Evolutionary conservation across 208 protist species (phyloP), one percentile per base, ranked within the genome.

Genomic region (Acanthamoeba royreba): DNA sequence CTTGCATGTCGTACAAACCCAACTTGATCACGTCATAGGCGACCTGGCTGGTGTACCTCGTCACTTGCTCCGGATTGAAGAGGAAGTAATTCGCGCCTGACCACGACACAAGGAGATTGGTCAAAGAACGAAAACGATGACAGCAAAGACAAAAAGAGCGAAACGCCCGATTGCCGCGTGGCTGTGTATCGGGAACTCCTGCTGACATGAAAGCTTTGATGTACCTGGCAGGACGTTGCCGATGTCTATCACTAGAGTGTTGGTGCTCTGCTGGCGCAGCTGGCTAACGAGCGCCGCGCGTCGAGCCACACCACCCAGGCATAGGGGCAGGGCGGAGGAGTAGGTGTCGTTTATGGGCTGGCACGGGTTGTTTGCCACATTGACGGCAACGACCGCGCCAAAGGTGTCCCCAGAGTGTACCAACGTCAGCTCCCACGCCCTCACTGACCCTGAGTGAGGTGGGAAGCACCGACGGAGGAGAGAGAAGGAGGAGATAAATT

Each of bases 21-120:
- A 83, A 25, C 42, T 83, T 83, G 72, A 83, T 45, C 4, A 83
- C 72, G 22, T 83, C 72, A 45, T 83, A 83, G 72, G n/a, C 43
- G 25, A 52, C 72, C 28, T 52, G 25, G 43, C 35, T 46, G 25
- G 43, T 52, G 43, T 38, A 83, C 43, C 52, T 46, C 5, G 72
- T 83, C 19, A 83, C 72, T 28, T 38, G 25, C 7, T 83, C 42
- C 8, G 72, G 28, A 15, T 45, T 83, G 72, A 83, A 83, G 4
- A 83, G 72, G 72, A 83, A 83, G 28, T 83, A 83, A 31, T 83
- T 83, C 22, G 72, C 72, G 8, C 72, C 72, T 83, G 72, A 58
- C n/a, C n/a, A n/a, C n/a, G n/a, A n/a, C n/a, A n/a, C n/a, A n/a
- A n/a, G n/a, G n/a, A n/a, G n/a, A n/a, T 38, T 2, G 31, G 2